Evolutionary conservation across 768 basidiomycete species (phyloP).

Genomic region (Agaricus blazei): DNA sequence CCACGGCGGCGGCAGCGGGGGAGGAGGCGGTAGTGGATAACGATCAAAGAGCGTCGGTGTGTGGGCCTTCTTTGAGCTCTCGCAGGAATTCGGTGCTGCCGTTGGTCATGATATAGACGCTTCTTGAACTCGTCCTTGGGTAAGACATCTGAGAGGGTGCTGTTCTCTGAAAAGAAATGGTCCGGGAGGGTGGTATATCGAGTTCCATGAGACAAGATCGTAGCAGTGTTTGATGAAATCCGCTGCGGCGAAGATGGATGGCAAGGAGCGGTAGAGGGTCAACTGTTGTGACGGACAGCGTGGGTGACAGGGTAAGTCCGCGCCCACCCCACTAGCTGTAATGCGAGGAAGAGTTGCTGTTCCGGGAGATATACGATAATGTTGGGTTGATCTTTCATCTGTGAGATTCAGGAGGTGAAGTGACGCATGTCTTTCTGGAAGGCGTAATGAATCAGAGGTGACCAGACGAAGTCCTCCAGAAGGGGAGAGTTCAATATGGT

Average conservation of each 20-base stretch:
- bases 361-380: constrained; percentile 9
- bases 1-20: no score
- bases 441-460: constrained; percentile 48
- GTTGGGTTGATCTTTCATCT: constrained; percentile 1
- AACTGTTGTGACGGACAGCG: not conserved
- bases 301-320: not conserved
- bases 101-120: no score
- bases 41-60: not conserved
- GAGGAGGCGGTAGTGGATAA: not conserved
- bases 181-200: constrained; percentile 43
- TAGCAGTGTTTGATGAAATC: constrained; percentile 49
- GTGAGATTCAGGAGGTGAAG: constrained; percentile 19
- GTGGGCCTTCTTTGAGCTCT: constrained; percentile 21
- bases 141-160: not conserved
- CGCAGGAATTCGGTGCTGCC: no score
- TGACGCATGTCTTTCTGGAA: constrained; percentile 41
- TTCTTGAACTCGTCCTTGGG: no score
- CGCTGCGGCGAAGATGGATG: constrained; percentile 50
- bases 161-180: constrained; percentile 22
- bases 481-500: constrained; percentile 7
- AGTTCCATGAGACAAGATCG: constrained; percentile 31
- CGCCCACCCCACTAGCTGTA: not conserved
- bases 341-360: not conserved
- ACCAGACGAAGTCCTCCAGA: constrained; percentile 55
- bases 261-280: constrained; percentile 43